Evolutionary conservation across 371 early-diverging fungal species (phyloP).

Genomic region (Apophysomyces trapeziformis): DNA sequence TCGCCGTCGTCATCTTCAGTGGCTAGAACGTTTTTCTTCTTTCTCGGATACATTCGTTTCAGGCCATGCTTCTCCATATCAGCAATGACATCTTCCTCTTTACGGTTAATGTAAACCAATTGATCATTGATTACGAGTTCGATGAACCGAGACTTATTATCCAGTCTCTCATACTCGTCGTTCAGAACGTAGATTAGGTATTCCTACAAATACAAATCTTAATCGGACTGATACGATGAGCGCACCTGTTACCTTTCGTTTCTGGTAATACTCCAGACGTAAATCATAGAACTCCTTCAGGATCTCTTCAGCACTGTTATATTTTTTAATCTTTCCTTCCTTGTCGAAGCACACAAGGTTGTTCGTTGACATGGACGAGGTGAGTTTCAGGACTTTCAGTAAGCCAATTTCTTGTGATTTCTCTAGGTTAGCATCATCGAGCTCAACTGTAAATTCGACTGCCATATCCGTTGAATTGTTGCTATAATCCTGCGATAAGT

Average conservation of each 20-base stretch:
- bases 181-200: conserved; percentile 72
- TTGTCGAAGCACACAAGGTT: conserved; percentile 99
- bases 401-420: conserved; percentile 80
- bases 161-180: conserved; percentile 78
- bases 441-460: conserved; percentile 86
- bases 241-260: conserved; percentile 81
- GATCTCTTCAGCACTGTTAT: conserved; percentile 83
- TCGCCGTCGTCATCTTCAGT: conserved; percentile 55
- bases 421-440: conserved; percentile 72
- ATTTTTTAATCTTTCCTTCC: conserved; percentile 90
- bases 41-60: conserved; percentile 58
- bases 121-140: conserved; percentile 87
- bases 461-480: conserved; percentile 84
- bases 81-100: conserved; percentile 76
- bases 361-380: conserved; percentile 70
- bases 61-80: conserved; percentile 84
- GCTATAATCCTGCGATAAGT: conserved; percentile 60
- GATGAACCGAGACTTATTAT: conserved; percentile 96
- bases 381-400: conserved; percentile 86
- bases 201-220: conserved; percentile 13
- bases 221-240: neutral
- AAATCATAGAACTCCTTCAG: conserved; percentile 93
- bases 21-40: conserved; percentile 41
- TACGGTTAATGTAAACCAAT: conserved; percentile 88
- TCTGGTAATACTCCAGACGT: conserved; percentile 86